Base-by-base conservation (phyloP, 768 basidiomycete species). In the Lactarius tabidus region DNA sequence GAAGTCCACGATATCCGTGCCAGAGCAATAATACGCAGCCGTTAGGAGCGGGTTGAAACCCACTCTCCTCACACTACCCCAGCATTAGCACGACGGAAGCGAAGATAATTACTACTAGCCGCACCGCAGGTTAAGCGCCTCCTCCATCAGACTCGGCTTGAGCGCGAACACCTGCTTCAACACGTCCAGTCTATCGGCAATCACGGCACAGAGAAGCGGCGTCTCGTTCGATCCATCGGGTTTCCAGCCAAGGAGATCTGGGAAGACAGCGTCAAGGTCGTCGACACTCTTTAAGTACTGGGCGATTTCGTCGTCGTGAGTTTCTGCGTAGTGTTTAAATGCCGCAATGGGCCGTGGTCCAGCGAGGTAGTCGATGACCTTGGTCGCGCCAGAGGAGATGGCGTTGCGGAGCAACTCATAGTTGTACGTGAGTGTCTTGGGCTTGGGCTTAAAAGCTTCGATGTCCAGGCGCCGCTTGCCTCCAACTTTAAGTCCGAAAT, bases 401-500 rank as follows among this genome's bases (percentile, higher is more conserved):
- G 67, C 43, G 20, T 20, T 38, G 17, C 61, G 64, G 26, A 67
- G 55, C 18, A 65, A 6, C 28, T 52, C 48, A 7, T 38, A 68
- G 14, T 59, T 59, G 43, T 61, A 53, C 20, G 20, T 43, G 17
- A 57, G 36, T n/a, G 12, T 6, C 29, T 23, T 55, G 48, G 6
- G 51, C 33, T 3, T 29, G 1, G 23, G 61, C 55, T 17, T 64
- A 69, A 1, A 80, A 75, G 20, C 72, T 67, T 0, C 82, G 10
- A 86, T 76, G 68, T 85, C 84, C 18, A 77, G 76, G 3, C 83
- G 77, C 70, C 87, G 86, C 76, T 84, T 85, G n/a, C 85, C 85
- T 64, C 85, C 83, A 23, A 87, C 83, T 61, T 81, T 81, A 48
- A 88, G 76, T 0, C 86, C 85, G 20, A 86, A 80, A 68, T 87